Conservation (phyloP, 257 asterid genomes). For the Penstemon davidsonii region DNA sequence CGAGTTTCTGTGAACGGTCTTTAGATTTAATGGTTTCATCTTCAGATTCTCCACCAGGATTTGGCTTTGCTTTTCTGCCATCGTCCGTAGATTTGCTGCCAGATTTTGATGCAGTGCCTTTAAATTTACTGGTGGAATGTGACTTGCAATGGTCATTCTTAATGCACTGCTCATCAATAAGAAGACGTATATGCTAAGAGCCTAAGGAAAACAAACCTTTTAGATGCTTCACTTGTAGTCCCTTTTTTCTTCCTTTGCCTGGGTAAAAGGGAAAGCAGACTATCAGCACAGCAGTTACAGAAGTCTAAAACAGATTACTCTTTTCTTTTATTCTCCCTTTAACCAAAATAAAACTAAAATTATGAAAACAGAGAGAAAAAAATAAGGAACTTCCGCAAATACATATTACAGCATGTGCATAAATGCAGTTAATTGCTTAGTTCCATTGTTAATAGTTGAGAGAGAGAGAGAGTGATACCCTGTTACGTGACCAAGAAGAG, state of each 20-base stretch:
- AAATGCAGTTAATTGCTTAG: not conserved
- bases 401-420: not conserved
- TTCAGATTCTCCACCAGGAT: constrained; percentile 41
- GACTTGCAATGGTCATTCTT: constrained; percentile 32
- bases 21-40: constrained; percentile 37
- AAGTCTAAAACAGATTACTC: constrained; percentile 2
- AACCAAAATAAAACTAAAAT: not conserved
- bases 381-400: not conserved
- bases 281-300: constrained; percentile 26
- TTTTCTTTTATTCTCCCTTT: not conserved
- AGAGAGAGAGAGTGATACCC: not conserved
- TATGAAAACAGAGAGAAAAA: constrained; percentile 1
- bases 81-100: constrained; percentile 52
- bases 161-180: not conserved
- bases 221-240: constrained; percentile 43
- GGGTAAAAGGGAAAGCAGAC: constrained; percentile 28
- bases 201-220: constrained; percentile 43
- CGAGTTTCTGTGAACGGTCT: constrained; percentile 34
- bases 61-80: constrained; percentile 42
- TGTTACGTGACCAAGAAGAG: constrained; percentile 16
- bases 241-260: constrained; percentile 69
- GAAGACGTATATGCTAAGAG: constrained; percentile 17
- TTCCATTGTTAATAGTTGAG: not conserved
- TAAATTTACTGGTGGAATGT: constrained; percentile 47
- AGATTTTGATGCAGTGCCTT: constrained; percentile 47